phyloP scores from a whole-genome alignment of 495 filamentous ascomycete species.

The Xylaria scruposa region DNA sequence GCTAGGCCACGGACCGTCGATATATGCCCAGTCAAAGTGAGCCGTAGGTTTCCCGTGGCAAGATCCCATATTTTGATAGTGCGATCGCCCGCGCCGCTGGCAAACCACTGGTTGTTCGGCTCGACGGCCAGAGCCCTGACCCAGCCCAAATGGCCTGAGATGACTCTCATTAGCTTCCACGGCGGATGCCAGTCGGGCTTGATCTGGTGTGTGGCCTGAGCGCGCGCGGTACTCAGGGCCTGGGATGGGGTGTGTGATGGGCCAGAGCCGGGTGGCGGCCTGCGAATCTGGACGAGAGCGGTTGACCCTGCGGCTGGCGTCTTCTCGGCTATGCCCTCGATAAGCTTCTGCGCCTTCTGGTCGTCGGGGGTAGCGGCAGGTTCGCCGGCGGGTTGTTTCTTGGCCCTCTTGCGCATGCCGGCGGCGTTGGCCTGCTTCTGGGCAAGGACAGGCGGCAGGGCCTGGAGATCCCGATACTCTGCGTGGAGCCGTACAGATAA shows the following conservation, averaged over 20 bases:
- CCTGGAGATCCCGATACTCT: conserved; percentile 83
- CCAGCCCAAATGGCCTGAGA: conserved; percentile 96
- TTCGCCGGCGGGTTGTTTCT: conserved; percentile 54
- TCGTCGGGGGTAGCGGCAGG: conserved; percentile 56
- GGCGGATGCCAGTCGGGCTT: conserved; percentile 95
- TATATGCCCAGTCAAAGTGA: conserved; percentile 97
- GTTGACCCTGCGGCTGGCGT: conserved; percentile 54
- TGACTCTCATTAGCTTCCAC: conserved; percentile 98
- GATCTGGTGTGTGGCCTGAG: conserved; percentile 72
- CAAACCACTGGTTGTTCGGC: conserved; percentile 97
- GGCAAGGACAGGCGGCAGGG: conserved; percentile 83
- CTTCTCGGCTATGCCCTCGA: conserved; percentile 66
- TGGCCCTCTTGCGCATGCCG: conserved; percentile 55
- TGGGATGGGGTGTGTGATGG: conserved; percentile 36
- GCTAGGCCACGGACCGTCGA: conserved; percentile 94
- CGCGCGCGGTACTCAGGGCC: conserved; percentile 65
- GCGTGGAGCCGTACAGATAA: conserved; percentile 56
- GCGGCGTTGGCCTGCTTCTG: conserved; percentile 72
- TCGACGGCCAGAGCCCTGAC: conserved; percentile 90
- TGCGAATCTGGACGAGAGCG: conserved; percentile 62
- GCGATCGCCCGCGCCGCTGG: conserved; percentile 91
- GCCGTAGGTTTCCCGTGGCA: conserved; percentile 76
- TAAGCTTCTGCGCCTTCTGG: conserved; percentile 68
- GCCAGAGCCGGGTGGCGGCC: conserved; percentile 29
- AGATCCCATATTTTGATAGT: conserved; percentile 99